A percentile compares a stretch with the other conserved stretches of the same genome.
These are phyloP conservation scores for Leccinum pellstonianum DNA, from an alignment of 768 basidiomycete genomes.

Conservation along the genomic window DNA sequence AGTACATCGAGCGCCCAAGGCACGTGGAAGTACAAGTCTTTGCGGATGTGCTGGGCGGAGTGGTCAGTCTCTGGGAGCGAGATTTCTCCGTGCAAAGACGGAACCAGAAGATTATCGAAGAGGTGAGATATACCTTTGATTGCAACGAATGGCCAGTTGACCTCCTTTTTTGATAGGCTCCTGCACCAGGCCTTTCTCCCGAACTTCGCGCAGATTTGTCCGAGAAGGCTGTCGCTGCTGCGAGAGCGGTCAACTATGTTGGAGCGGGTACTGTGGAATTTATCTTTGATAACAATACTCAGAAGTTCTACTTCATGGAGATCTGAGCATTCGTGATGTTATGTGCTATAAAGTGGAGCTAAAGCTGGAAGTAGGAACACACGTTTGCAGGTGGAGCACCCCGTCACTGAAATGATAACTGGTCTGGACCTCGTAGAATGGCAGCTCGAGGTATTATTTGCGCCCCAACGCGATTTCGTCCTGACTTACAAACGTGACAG, in stretches of 20 bases:
- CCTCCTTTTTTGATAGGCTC: conserved; percentile 53
- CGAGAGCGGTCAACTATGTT: conserved; percentile 86
- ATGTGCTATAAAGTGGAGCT: background rate
- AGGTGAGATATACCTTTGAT: conserved; percentile 41
- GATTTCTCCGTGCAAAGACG: conserved; percentile 90
- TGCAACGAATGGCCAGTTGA: background rate
- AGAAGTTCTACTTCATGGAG: conserved; percentile 93
- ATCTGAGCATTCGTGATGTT: conserved; percentile 51
- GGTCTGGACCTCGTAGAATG: conserved; percentile 93
- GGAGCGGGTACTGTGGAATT: conserved; percentile 96
- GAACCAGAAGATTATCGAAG: conserved; percentile 96
- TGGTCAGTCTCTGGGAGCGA: conserved; percentile 93
- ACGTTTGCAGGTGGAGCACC: conserved; percentile 84
- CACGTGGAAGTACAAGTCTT: conserved; percentile 97
- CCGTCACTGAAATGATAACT: conserved; percentile 94
- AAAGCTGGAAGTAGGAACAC: conserved; percentile 59
- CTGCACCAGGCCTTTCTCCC: conserved; percentile 81
- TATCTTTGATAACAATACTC: conserved; percentile 90
- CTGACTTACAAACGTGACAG: conserved; percentile 32
- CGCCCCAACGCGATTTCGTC: background rate
- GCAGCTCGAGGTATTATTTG: conserved; percentile 71
- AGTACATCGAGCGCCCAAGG: conserved; percentile 81
- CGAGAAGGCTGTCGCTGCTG: conserved; percentile 88
- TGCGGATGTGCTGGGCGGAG: conserved; percentile 75
- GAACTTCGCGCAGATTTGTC: conserved; percentile 81